Base-by-base conservation (phyloP, 2,329 filamentous ascomycete species). In the Torrubiella hemipterigena region DNA sequence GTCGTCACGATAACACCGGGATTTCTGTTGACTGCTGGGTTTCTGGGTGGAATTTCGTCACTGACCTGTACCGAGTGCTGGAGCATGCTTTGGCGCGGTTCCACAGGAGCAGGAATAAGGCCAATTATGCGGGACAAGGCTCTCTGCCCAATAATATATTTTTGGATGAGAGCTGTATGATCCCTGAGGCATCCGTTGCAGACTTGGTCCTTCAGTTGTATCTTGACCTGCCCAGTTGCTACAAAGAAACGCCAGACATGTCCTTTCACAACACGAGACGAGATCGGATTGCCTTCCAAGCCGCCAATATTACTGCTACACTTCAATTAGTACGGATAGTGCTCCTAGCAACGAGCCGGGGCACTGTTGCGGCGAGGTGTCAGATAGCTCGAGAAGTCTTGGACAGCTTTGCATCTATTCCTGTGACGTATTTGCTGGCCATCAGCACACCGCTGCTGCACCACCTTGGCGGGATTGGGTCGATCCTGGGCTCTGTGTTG, bases 1-100 rank as follows among this genome's bases (percentile, higher is more conserved):
- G 21, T 27, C n/a, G n/a, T n/a, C n/a, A n/a, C n/a, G 33, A 19
- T 15, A 31, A 16, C 32, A 36, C 6, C 26, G 29, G 18, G 32
- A 23, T 27, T 6, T 16, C 15, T 16, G 8, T 38, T 12, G 35
- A 43, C 15, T 54, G 52, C 34, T 73, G 69, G 69, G 48, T 73
- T 7, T 55, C 58, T 25, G 69, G 69, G 13, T 73, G 65, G 66
- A 73, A 73, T 45, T 71, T 70, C 35, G 66, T 61, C 6, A 70
- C 65, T 1, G 67, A 73, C 41, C 48, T 73, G 1, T 73, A 72
- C 41, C 61, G 67, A 5, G 55, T 73, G 7, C 48, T 74, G 12
- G 69, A 73, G 41, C 66, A 73, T 38, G 61, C 59, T 9, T 36
- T 54, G 27, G 45, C 39, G n/a, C 44, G 42, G 9, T 42, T 46